Evolutionary conservation across 2,329 filamentous ascomycete species (phyloP).

Genomic region (Escovopsis sp.): DNA sequence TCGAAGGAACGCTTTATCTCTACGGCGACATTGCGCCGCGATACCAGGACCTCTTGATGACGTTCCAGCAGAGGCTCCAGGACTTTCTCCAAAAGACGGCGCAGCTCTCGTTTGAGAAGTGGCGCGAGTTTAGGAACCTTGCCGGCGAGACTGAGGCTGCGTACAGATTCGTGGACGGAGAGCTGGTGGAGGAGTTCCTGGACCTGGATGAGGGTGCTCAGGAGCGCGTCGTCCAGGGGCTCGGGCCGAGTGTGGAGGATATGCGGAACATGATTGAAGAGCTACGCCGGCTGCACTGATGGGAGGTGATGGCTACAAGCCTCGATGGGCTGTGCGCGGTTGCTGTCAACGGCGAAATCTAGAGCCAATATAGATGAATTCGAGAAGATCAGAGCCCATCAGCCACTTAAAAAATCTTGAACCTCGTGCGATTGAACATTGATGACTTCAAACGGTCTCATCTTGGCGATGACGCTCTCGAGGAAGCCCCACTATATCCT

Average conservation of each 20-base stretch:
- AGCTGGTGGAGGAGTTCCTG: slow-evolving; percentile 75
- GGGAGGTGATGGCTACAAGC: neutral
- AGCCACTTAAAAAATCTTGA: neutral
- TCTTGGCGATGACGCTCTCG: too few species aligned
- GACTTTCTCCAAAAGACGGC: slow-evolving; percentile 54
- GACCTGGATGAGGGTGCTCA: slow-evolving; percentile 48
- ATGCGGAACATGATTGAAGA: slow-evolving; percentile 49
- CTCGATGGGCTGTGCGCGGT: too few species aligned
- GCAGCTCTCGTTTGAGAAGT: slow-evolving; percentile 59
- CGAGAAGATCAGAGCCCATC: neutral
- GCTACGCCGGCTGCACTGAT: slow-evolving; percentile 45
- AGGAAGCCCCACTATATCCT: slow-evolving; percentile 11
- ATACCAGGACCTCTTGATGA: slow-evolving; percentile 67
- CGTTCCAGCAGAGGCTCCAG: slow-evolving; percentile 60
- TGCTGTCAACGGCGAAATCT: neutral
- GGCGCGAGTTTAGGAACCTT: slow-evolving; percentile 66
- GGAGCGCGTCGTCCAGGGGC: slow-evolving; percentile 36
- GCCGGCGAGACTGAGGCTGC: slow-evolving; percentile 63
- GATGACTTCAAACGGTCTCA: too few species aligned
- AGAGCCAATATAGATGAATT: neutral
- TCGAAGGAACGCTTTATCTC: slow-evolving; percentile 84
- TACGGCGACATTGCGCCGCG: slow-evolving; percentile 62
- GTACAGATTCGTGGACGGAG: slow-evolving; percentile 80
- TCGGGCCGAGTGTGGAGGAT: slow-evolving; percentile 46
- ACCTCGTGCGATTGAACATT: too few species aligned